Base-by-base conservation (phyloP, 176 grass and related monocot genomes). In the Guadua angustifolia region DNA sequence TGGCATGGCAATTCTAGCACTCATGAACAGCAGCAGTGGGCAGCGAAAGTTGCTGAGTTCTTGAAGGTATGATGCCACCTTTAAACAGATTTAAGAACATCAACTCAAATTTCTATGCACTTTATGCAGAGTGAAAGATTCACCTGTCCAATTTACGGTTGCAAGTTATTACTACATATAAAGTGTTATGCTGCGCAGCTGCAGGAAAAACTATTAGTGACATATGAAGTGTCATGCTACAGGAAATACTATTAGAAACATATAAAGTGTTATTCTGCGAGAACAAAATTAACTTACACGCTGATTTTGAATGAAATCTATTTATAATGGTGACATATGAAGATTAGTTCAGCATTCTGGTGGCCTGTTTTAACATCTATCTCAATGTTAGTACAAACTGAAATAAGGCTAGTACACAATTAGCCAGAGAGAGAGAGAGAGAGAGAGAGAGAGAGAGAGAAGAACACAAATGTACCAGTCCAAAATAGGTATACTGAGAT, bases 1-100 rank as follows among this genome's bases (percentile, higher is more conserved):
- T 98, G 95, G 95, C 76, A 93, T 90, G 95, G 95, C 16, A 95
- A 89, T 91, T 92, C 87, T 65, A 98, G 91, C 69, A 89, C 92
- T 60, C 80, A 90, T 39, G 95, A 98, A 85, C 92, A 95, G 78
- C 92, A 98, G 25, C 90, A 95, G 75, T 95, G 95, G 95, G 92
- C 86, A 79, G 79, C 82, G 24, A 88, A 94, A 86, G 87, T 94
- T 79, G 90, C 95, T 42, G 92, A 98, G 51, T 95, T 95, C 85
- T 74, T 98, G 40, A 98, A 98, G 95, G 95, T 95, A 88, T 21
- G 11, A 58, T 40, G 2, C 13, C 19, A 39, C 64, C 35, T 80
- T 79, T 81, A 70, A 61, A 76, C 22, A 71, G 9, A 43, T 84
- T 52, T 65, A 36, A 79, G 36, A 35, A 32, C 40, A 81, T 25